phyloP scores from a whole-genome alignment of 164 flowering plant genomes.

The Amborella trichopoda region DNA sequence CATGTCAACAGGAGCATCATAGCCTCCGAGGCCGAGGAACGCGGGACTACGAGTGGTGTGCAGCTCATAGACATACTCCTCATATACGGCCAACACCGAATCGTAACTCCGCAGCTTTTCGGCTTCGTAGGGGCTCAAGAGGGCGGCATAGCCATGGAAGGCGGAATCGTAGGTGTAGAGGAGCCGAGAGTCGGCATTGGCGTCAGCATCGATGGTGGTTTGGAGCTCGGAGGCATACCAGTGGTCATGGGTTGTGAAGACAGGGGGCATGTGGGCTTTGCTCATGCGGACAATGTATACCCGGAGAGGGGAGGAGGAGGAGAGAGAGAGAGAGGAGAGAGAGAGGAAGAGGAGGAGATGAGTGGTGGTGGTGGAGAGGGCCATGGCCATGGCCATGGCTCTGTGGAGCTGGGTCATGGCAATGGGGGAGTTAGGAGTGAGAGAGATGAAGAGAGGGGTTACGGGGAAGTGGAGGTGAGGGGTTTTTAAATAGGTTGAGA shows the following conservation, averaged over 20 bases:
- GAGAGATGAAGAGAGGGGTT: too few relatives aligned
- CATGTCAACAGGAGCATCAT: constrained; percentile 11
- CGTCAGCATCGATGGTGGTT: constrained; percentile 3
- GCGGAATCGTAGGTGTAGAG: constrained; percentile 59
- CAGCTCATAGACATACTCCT: constrained; percentile 45
- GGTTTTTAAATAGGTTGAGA: too few relatives aligned
- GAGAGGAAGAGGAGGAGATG: too few relatives aligned
- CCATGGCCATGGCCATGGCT: too few relatives aligned
- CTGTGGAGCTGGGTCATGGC: too few relatives aligned
- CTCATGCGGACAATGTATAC: constrained; percentile 17
- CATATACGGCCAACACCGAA: constrained; percentile 50
- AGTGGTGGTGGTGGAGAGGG: too few relatives aligned
- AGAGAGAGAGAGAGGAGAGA: too few relatives aligned
- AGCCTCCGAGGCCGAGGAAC: constrained; percentile 50
- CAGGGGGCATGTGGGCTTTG: constrained; percentile 9
- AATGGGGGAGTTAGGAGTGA: too few relatives aligned
- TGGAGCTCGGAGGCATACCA: constrained; percentile 16
- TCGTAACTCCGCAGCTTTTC: constrained; percentile 25
- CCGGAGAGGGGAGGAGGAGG: too few relatives aligned
- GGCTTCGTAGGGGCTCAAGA: constrained; percentile 45
- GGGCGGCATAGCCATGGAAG: constrained; percentile 75
- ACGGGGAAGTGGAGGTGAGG: too few relatives aligned
- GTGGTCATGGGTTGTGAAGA: constrained; percentile 8
- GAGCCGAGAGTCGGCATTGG: constrained; percentile 28
- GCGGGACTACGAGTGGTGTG: constrained; percentile 87